A percentile compares a stretch with the other conserved stretches of the same genome.
These are phyloP conservation scores for Populus trichocarpa DNA, from an alignment of 441 rosid species.

Conservation along the genomic window DNA sequence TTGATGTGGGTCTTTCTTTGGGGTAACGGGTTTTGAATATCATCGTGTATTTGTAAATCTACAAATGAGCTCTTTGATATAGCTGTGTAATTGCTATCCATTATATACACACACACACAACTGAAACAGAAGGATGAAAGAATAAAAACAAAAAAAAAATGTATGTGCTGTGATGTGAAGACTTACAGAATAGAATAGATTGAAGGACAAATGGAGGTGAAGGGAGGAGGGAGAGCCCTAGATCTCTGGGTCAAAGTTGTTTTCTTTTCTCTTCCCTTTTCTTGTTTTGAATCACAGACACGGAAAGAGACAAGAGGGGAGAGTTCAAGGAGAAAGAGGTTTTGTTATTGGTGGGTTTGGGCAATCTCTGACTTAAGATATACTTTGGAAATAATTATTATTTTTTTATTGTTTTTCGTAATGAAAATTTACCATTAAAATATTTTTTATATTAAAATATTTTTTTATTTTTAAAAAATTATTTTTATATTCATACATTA, in stretches of 20 bases:
- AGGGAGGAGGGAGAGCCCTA: slow-evolving; percentile 1
- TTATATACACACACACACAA: slow-evolving; percentile 5
- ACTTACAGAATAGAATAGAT: neutral
- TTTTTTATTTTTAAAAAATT: too few relatives aligned
- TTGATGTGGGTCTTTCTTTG: slow-evolving; percentile 30
- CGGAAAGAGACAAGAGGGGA: neutral
- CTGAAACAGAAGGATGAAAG: neutral
- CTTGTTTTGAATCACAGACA: neutral
- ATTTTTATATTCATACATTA: too few relatives aligned
- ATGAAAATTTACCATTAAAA: too few relatives aligned
- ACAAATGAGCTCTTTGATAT: slow-evolving; percentile 52
- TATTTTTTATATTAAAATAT: too few relatives aligned
- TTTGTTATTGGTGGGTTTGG: neutral
- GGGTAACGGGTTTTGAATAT: slow-evolving; percentile 24
- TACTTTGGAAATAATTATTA: too few relatives aligned
- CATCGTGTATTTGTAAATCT: slow-evolving; percentile 53
- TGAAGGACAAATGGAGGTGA: neutral
- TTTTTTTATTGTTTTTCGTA: too few relatives aligned
- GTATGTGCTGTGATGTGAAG: neutral
- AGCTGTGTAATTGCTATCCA: slow-evolving; percentile 71
- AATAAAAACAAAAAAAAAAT: neutral
- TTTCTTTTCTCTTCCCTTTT: neutral
- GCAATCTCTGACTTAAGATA: too few relatives aligned
- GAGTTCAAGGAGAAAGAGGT: neutral
- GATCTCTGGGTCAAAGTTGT: slow-evolving; percentile 38